Evolutionary conservation across 169 alveolate species (phyloP).

Genomic region (Plasmodium cynomolgi): DNA sequence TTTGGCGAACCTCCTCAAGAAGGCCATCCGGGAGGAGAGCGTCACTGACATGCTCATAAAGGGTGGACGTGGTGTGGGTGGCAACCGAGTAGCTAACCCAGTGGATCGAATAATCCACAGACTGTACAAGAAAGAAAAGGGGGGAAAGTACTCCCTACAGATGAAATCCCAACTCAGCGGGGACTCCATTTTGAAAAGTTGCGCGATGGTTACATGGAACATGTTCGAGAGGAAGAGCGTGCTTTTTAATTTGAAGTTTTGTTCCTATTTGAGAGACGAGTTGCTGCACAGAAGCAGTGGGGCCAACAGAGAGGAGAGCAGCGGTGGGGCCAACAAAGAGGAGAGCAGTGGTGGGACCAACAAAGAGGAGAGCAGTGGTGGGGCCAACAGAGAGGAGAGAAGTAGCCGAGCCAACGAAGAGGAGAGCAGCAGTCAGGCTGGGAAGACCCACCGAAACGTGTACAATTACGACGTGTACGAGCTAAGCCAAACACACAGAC

Average conservation of each 20-base stretch:
- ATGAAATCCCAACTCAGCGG: neutral
- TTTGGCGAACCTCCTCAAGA: neutral
- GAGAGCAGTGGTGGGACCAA: too few relatives aligned
- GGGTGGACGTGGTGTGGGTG: neutral
- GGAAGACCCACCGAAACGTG: neutral
- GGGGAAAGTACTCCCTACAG: neutral
- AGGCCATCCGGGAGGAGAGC: neutral
- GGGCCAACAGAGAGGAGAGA: neutral
- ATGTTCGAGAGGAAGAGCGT: neutral
- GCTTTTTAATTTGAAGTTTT: neutral
- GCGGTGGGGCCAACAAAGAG: neutral
- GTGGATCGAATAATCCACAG: constrained; percentile 1
- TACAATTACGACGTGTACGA: neutral
- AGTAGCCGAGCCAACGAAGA: neutral
- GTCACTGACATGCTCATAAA: neutral
- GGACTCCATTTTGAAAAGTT: constrained; percentile 1
- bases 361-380: too few relatives aligned
- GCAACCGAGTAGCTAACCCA: neutral
- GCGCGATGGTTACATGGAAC: neutral
- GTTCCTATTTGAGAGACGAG: constrained; percentile 13
- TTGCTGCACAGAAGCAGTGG: neutral
- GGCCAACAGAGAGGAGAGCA: neutral
- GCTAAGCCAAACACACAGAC: neutral
- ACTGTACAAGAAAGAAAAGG: constrained; percentile 33
- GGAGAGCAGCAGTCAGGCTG: neutral